These are phyloP conservation scores for Ogataea parapolymorpha DNA, from an alignment of 805 yeast species.

Conservation along the genomic window DNA sequence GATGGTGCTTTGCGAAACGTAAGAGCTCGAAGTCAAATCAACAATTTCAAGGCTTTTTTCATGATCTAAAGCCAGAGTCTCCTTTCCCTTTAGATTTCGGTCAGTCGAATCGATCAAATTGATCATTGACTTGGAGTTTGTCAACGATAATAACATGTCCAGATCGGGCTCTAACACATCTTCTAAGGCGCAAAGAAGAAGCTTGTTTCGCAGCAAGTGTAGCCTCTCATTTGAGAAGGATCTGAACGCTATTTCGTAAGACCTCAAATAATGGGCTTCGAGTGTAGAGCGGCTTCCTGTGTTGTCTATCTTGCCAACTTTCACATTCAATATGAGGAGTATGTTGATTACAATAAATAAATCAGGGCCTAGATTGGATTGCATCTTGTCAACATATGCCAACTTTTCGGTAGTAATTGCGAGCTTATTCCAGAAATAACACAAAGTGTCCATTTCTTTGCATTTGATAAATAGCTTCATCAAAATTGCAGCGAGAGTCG, in stretches of 20 bases:
- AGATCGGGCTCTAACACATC: constrained; percentile 5
- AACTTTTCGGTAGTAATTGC: constrained; percentile 16
- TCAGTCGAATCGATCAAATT: constrained; percentile 11
- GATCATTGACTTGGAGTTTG: constrained; percentile 10
- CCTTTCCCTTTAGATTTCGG: constrained; percentile 4
- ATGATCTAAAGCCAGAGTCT: constrained; percentile 1
- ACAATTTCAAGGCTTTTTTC: constrained; percentile 7
- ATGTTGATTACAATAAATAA: constrained; percentile 21
- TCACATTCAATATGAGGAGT: constrained; percentile 14
- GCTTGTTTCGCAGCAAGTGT: constrained; percentile 13
- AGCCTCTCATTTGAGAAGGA: constrained; percentile 11
- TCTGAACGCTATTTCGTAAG: constrained; percentile 14
- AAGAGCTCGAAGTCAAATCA: constrained; percentile 16
- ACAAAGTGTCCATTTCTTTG: constrained; percentile 14
- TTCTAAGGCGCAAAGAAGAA: constrained; percentile 8
- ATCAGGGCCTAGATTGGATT: constrained; percentile 16
- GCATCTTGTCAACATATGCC: constrained; percentile 7
- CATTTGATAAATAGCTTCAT: constrained; percentile 23
- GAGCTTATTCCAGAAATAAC: constrained; percentile 23
- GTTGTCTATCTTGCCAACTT: neutral
- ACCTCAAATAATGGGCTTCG: neutral
- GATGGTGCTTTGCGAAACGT: neutral
- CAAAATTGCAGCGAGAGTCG: constrained; percentile 25
- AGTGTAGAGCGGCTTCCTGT: neutral
- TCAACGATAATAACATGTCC: constrained; percentile 11